phyloP scores from a whole-genome alignment of 495 filamentous ascomycete genomes.

The Aspergillus sclerotioniger region DNA sequence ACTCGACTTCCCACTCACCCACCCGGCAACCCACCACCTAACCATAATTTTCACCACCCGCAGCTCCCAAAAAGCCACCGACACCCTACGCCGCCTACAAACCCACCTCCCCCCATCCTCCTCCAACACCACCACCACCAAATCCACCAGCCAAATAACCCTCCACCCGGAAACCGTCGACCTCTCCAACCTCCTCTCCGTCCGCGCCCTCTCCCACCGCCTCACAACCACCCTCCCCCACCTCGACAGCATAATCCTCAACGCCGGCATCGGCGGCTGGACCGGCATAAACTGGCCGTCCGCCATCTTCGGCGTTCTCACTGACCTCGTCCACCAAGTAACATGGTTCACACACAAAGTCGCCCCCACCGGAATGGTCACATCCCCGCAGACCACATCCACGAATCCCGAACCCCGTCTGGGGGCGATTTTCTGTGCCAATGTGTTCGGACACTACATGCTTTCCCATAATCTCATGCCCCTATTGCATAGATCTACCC shows the following conservation, averaged over 20 bases:
- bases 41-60: conserved; percentile 54
- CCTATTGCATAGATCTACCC: conserved; percentile 56
- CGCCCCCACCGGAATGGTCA: conserved; percentile 56
- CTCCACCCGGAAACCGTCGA: conserved; percentile 54
- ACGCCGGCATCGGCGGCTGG: conserved; percentile 89
- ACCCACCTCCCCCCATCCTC: conserved; percentile 32
- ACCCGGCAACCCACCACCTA: conserved; percentile 57
- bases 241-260: conserved; percentile 78
- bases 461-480: conserved; percentile 76
- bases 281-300: conserved; percentile 69
- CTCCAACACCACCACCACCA: conserved; percentile 22
- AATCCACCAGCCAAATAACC: conserved; percentile 38
- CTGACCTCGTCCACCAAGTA: conserved; percentile 63
- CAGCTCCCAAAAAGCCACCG: conserved; percentile 42
- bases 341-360: conserved; percentile 80
- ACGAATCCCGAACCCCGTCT: conserved; percentile 51
- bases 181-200: conserved; percentile 53
- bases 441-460: conserved; percentile 94
- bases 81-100: conserved; percentile 41
- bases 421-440: conserved; percentile 82
- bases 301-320: conserved; percentile 58
- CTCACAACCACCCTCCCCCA: conserved; percentile 55
- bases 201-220: conserved; percentile 49
- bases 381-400: conserved; percentile 27
- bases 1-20: conserved; percentile 76